Evolutionary conservation across 805 yeast genomes (phyloP).

Genomic region (Metahyphopichia silvanorum): DNA sequence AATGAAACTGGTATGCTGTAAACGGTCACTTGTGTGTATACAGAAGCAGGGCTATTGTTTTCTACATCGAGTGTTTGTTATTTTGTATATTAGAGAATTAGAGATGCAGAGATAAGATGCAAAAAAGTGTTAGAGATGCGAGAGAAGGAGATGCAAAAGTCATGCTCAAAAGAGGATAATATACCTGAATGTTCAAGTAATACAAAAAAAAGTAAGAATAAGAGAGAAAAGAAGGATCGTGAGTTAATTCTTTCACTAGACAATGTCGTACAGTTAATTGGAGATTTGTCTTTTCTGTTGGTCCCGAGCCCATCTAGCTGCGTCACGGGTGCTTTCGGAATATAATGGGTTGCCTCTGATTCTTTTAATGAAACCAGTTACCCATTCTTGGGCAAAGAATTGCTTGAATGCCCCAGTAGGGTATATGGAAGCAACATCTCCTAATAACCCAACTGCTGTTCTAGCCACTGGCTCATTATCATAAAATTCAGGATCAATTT

Average conservation of each 20-base stretch:
- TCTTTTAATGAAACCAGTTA: conserved; percentile 68
- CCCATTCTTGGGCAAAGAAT: conserved; percentile 72
- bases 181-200: conserved; percentile 6
- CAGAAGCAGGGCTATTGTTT: no score
- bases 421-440: conserved; percentile 88
- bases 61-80: no score
- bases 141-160: no score
- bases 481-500: conserved; percentile 57
- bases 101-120: no score
- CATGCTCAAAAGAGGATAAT: no score
- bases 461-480: conserved; percentile 71
- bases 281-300: conserved; percentile 57
- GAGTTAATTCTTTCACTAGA: no score
- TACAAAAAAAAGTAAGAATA: conserved; percentile 2
- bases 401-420: conserved; percentile 72
- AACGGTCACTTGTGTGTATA: no score
- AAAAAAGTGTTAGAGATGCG: no score
- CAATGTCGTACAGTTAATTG: no score
- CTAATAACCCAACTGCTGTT: conserved; percentile 84
- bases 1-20: no score
- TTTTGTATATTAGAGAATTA: no score
- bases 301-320: conserved; percentile 98
- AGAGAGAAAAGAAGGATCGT: conserved; percentile 2
- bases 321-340: conserved; percentile 69
- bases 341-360: conserved; percentile 64